These are phyloP conservation scores for Ogataea salicorniae DNA, from an alignment of 805 yeast species.

Conservation along the genomic window DNA sequence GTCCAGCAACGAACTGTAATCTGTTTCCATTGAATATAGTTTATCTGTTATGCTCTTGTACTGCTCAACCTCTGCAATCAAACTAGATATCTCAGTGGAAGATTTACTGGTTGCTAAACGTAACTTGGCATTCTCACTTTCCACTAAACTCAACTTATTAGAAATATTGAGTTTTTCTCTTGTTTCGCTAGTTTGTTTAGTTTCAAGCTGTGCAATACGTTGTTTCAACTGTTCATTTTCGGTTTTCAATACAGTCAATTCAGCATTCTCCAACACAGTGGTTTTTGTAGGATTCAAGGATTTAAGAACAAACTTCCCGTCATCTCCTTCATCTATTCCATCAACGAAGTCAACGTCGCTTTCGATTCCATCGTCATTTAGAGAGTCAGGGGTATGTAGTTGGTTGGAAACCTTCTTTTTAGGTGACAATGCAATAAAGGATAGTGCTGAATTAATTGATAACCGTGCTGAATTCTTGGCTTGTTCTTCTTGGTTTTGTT, in stretches of 20 bases:
- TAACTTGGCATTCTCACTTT: background rate
- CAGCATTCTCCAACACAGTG: background rate
- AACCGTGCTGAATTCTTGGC: constrained; percentile 11
- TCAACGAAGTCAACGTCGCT: constrained; percentile 6
- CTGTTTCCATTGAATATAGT: constrained; percentile 6
- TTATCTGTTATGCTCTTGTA: constrained; percentile 3
- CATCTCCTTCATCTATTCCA: constrained; percentile 6
- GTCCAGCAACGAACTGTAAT: constrained; percentile 6
- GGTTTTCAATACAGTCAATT: constrained; percentile 6
- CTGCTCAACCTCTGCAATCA: constrained; percentile 4
- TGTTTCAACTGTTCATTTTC: constrained; percentile 12
- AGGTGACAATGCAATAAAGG: constrained; percentile 18
- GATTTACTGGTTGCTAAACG: background rate
- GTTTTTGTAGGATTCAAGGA: no score
- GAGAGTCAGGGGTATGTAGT: constrained; percentile 16
- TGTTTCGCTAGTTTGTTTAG: background rate
- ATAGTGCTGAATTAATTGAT: constrained; percentile 23
- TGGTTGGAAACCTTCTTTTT: constrained; percentile 5
- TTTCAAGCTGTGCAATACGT: background rate
- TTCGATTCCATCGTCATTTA: constrained; percentile 9
- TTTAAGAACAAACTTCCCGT: background rate
- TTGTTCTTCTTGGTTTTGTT: no score
- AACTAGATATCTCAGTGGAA: background rate
- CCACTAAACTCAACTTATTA: background rate
- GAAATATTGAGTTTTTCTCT: background rate